Conservation (phyloP, 2,329 filamentous ascomycete genomes). For the Fusarium domesticum region DNA sequence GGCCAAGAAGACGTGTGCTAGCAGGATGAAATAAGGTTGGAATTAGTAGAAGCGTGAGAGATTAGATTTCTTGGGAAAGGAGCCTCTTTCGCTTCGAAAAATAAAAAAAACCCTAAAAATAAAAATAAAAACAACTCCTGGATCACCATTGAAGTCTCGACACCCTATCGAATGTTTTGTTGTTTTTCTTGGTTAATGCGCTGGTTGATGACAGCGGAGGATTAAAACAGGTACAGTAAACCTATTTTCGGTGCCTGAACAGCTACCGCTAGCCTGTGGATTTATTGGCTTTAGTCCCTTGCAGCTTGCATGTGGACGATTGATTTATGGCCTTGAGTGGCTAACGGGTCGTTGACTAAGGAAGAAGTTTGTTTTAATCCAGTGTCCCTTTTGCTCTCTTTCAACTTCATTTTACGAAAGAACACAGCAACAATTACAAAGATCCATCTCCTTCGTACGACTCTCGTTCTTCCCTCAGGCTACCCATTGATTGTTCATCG, state of each 20-base stretch:
- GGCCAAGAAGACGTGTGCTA: background rate
- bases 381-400: too few relatives aligned
- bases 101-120: too few relatives aligned
- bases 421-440: too few relatives aligned
- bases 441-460: too few relatives aligned
- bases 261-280: conserved; percentile 7
- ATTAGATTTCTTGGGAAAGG: conserved; percentile 1
- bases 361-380: too few relatives aligned
- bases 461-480: conserved; percentile 4
- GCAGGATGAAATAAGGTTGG: too few relatives aligned
- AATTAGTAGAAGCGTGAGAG: conserved; percentile 1
- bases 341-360: background rate
- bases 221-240: too few relatives aligned
- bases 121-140: too few relatives aligned
- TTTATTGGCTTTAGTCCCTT: conserved; percentile 7
- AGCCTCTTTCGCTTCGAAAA: too few relatives aligned
- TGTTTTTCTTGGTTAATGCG: conserved; percentile 2
- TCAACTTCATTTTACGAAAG: too few relatives aligned
- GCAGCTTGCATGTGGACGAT: conserved; percentile 4
- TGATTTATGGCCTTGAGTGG: background rate
- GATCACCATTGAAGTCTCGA: conserved; percentile 2
- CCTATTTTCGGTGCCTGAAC: background rate
- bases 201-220: too few relatives aligned
- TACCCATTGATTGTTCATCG: conserved; percentile 13
- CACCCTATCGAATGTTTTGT: conserved; percentile 5